Conservation (phyloP, 2,329 filamentous ascomycete species). For the Sporothrix humicola region DNA sequence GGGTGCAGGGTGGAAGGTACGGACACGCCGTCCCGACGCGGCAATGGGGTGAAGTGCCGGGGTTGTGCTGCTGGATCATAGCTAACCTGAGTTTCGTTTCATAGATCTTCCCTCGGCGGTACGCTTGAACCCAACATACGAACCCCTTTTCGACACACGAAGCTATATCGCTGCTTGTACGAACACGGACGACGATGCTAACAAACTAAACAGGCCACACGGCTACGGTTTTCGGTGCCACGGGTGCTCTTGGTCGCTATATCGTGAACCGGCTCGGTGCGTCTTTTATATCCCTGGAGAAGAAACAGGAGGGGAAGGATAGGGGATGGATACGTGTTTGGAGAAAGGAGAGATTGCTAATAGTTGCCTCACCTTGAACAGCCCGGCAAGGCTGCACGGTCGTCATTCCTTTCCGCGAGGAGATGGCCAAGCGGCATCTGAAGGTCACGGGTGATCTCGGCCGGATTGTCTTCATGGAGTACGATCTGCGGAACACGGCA, state of each 20-base stretch:
- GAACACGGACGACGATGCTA: not conserved
- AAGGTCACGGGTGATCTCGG: conserved; percentile 96
- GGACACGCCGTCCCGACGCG: conserved; percentile 43
- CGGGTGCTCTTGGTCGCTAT: conserved; percentile 92
- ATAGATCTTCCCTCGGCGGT: conserved; percentile 86
- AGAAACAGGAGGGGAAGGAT: not conserved
- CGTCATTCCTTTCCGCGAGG: conserved; percentile 90
- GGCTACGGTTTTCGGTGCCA: conserved; percentile 96
- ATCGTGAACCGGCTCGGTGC: conserved; percentile 91
- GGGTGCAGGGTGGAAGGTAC: conserved; percentile 87
- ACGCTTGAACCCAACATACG: conserved; percentile 42
- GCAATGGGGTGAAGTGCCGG: not conserved
- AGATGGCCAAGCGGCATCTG: conserved; percentile 96
- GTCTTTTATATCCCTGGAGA: conserved; percentile 36
- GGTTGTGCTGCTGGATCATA: not conserved
- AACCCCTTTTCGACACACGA: not conserved
- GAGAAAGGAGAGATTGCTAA: not conserved
- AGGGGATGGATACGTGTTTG: not conserved
- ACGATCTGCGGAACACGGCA: conserved; percentile 89
- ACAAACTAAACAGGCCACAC: conserved; percentile 72
- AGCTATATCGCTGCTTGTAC: not conserved
- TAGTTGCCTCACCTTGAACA: conserved; percentile 47
- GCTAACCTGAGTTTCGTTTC: conserved; percentile 32
- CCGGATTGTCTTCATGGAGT: conserved; percentile 88
- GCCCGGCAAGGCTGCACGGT: conserved; percentile 94